Base-by-base conservation (phyloP, 768 basidiomycete species). In the Tulasnella calospora region DNA sequence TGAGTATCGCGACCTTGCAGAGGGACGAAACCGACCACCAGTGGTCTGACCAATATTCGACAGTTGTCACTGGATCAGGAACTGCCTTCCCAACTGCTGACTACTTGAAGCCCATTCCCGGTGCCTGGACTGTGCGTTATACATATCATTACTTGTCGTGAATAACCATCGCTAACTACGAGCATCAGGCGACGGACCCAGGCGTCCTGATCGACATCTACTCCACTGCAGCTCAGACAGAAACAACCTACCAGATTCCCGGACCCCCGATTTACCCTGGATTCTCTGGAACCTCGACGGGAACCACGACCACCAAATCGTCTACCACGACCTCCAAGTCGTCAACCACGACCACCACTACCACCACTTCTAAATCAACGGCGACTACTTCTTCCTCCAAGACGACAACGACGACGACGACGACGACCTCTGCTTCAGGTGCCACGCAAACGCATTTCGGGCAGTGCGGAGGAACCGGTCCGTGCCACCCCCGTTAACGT, bases 71-170 rank as follows among this genome's bases (percentile, higher is more conserved):
- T 41, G 80, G 80, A n/a, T 55, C 51, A 51, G 79, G 77, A 72
- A 74, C 71, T 33, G 44, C 77, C 9, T 80, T 46, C 30, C 79
- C 77, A 27, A 47, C 70, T 38, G 7, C 71, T 21, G 44, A 46
- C n/a, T 79, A 79, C 55, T 75, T 77, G 46, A 77, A 79, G 33
- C 46, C 77, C 21, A 80, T 79, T 57, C 73, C 80, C 33, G 78
- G 78, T 36, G 77, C 69, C 30, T 78, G 77, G 77, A 69, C 67
- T 13, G 61, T 67, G 13, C 8, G 38, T 27, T 9, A 5, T 3
- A 27, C 36, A 46, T 41, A 17, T 72, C 27, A 33, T 5, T 6
- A 19, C 0, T 72, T 33, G 2, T 19, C 17, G 36, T 35, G 3
- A 41, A n/a, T 36, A 38, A n/a, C 38, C 71, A 9, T 27, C 71